phyloP scores from a whole-genome alignment of 176 grass and related monocot species.

The Triticum dicoccoides region DNA sequence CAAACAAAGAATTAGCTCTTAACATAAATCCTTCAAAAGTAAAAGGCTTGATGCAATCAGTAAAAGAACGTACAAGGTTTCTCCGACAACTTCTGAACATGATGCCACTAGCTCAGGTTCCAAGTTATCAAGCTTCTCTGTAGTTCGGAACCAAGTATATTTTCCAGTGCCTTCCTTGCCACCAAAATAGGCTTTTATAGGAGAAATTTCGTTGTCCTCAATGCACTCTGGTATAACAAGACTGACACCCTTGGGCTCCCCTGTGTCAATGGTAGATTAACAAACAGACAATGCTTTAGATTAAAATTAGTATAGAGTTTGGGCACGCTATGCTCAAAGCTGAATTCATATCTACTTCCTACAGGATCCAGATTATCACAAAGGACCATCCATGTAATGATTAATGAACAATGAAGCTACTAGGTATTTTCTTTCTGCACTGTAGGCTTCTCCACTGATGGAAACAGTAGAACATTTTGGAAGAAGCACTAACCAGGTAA shows the following conservation, averaged over 20 bases:
- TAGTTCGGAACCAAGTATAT: constrained; percentile 81
- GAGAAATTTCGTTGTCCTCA: constrained; percentile 83
- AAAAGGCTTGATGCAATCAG: constrained; percentile 24
- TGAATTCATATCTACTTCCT: constrained; percentile 14
- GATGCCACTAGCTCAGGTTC: constrained; percentile 50
- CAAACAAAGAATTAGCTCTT: constrained; percentile 7
- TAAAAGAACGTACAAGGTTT: constrained; percentile 62
- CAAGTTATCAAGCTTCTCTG: constrained; percentile 52
- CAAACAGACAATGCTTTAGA: constrained; percentile 8
- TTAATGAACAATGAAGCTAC: constrained; percentile 7
- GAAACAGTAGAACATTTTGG: neutral
- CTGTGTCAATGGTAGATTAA: constrained; percentile 40
- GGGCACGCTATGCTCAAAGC: neutral
- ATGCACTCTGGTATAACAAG: constrained; percentile 71
- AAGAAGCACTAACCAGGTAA: constrained; percentile 71
- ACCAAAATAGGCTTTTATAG: constrained; percentile 84
- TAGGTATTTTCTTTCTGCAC: neutral
- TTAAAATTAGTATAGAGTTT: neutral
- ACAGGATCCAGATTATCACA: neutral
- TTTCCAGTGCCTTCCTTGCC: constrained; percentile 78
- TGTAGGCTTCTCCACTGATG: neutral
- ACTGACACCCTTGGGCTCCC: constrained; percentile 65
- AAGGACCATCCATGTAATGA: neutral
- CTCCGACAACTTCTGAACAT: constrained; percentile 54
- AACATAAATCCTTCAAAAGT: constrained; percentile 6